Evolutionary conservation across 2,329 filamentous ascomycete genomes (phyloP).

Genomic region (Calycina marina): DNA sequence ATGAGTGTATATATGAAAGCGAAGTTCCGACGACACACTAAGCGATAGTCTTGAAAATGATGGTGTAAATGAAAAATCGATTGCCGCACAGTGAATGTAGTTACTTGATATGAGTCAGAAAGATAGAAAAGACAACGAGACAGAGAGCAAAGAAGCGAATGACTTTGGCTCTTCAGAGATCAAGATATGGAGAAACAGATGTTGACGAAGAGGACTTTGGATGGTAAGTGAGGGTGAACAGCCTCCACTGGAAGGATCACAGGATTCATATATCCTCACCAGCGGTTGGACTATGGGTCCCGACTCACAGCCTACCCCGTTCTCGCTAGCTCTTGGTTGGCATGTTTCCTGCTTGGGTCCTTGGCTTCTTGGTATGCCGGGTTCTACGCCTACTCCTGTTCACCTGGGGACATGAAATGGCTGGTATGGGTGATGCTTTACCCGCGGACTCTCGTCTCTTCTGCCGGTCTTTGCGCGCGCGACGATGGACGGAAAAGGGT

Average conservation of each 20-base stretch:
- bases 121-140: slow-evolving; percentile 5
- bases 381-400: neutral
- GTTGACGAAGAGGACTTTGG: neutral
- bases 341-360: neutral
- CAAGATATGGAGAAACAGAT: neutral
- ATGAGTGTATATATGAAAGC: slow-evolving; percentile 8
- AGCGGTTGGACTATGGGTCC: slow-evolving; percentile 1
- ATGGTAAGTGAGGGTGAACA: neutral
- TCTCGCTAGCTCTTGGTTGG: neutral
- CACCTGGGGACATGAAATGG: neutral
- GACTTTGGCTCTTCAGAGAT: slow-evolving; percentile 25
- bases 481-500: neutral
- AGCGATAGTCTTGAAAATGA: slow-evolving; percentile 15
- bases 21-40: slow-evolving; percentile 15
- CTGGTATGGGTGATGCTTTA: neutral
- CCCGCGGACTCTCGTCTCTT: neutral
- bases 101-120: slow-evolving; percentile 9
- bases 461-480: slow-evolving; percentile 3
- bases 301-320: slow-evolving; percentile 1
- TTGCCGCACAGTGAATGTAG: slow-evolving; percentile 4
- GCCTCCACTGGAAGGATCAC: neutral
- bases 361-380: neutral
- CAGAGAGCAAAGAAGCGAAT: slow-evolving; percentile 28
- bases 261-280: slow-evolving; percentile 2
- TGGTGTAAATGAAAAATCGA: slow-evolving; percentile 7